phyloP scores from a whole-genome alignment of 345 rosid species.

The Populus deltoides region DNA sequence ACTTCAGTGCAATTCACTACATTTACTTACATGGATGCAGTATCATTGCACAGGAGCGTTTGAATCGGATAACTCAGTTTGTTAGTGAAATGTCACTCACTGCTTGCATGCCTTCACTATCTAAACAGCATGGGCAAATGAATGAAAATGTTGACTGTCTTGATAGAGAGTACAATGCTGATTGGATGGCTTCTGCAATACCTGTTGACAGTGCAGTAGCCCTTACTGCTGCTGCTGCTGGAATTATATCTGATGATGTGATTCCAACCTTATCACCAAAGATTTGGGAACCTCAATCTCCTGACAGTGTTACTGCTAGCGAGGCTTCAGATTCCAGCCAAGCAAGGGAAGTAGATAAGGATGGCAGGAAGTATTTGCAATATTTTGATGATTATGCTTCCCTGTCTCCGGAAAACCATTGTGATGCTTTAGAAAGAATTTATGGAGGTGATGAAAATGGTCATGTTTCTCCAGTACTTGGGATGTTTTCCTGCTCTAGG shows the following conservation, averaged over 20 bases:
- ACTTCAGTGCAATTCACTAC: conserved; percentile 13
- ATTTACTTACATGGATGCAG: conserved; percentile 57
- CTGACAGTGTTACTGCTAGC: conserved; percentile 58
- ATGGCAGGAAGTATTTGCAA: conserved; percentile 43
- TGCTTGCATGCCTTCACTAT: conserved; percentile 37
- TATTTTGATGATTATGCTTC: conserved; percentile 62
- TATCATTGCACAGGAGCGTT: conserved; percentile 94
- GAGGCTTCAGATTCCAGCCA: conserved; percentile 72
- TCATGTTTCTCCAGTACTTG: conserved; percentile 64
- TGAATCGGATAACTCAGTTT: conserved; percentile 82
- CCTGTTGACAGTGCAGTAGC: conserved; percentile 70
- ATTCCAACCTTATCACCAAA: conserved; percentile 44
- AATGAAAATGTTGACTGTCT: conserved; percentile 38
- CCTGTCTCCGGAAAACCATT: conserved; percentile 59
- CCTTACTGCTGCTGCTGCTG: conserved; percentile 83
- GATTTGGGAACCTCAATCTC: conserved; percentile 55
- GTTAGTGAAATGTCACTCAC: conserved; percentile 67
- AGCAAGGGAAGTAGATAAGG: conserved; percentile 54
- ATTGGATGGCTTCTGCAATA: conserved; percentile 83
- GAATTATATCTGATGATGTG: conserved; percentile 59
- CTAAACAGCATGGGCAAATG: conserved; percentile 40
- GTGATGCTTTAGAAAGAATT: conserved; percentile 51
- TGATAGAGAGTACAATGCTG: conserved; percentile 35
- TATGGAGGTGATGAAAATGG: conserved; percentile 50
- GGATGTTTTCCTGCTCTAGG: conserved; percentile 37